These are phyloP conservation scores for Arthromyces matolae DNA, from an alignment of 768 basidiomycete species.

Conservation along the genomic window DNA sequence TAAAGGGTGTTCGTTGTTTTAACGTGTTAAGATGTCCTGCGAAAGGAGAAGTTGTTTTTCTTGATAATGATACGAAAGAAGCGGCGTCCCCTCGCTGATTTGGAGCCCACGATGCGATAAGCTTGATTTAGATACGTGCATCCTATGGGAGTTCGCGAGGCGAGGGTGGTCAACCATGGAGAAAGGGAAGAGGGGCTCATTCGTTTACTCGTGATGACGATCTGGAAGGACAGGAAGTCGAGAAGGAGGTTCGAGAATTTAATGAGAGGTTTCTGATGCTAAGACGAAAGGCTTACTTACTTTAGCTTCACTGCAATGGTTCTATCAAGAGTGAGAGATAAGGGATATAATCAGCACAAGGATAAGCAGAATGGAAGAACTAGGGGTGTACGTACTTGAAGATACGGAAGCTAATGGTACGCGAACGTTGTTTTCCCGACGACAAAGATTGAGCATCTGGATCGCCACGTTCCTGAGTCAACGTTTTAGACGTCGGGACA, in stretches of 20 bases:
- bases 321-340: slow-evolving; percentile 3
- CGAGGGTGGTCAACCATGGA: neutral
- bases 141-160: neutral
- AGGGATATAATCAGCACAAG: slow-evolving; percentile 6
- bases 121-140: neutral
- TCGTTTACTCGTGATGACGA: slow-evolving; percentile 9
- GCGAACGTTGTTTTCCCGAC: slow-evolving; percentile 14
- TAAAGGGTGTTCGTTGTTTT: too few species aligned
- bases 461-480: slow-evolving; percentile 4
- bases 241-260: neutral
- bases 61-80: too few species aligned
- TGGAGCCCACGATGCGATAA: neutral
- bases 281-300: slow-evolving; percentile 6
- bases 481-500: neutral
- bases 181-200: too few species aligned
- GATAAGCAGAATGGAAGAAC: neutral
- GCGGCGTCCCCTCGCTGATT: too few species aligned
- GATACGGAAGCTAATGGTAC: slow-evolving; percentile 18
- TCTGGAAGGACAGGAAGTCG: neutral
- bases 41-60: too few species aligned
- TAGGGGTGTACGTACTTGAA: slow-evolving; percentile 12
- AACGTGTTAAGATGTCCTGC: too few species aligned
- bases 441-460: slow-evolving; percentile 5
- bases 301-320: slow-evolving; percentile 19
- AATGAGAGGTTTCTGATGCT: too few species aligned